These are phyloP conservation scores for Claviceps spartinae DNA, from an alignment of 2,329 filamentous ascomycete species.

Conservation along the genomic window DNA sequence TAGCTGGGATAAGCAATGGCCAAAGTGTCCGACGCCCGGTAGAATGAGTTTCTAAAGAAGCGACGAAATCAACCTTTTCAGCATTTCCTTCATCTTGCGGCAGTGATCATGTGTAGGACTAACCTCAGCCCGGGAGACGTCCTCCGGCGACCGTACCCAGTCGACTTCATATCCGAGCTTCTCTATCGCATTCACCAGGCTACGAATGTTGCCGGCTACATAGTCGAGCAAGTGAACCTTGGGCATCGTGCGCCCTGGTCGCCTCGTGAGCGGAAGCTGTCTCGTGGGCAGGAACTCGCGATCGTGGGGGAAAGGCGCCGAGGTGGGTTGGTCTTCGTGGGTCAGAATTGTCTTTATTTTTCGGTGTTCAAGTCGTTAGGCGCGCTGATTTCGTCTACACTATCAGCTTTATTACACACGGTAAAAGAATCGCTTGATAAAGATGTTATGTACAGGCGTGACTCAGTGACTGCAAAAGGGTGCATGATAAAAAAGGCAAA, in stretches of 20 bases:
- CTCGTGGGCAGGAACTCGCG: neutral
- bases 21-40: constrained; percentile 93
- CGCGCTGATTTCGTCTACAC: no score
- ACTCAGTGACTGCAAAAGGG: neutral
- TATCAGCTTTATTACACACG: no score
- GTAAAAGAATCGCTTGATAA: no score
- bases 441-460: neutral
- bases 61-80: neutral
- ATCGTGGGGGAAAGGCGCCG: neutral
- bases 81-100: neutral
- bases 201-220: constrained; percentile 91
- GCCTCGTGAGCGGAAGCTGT: neutral
- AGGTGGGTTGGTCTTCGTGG: neutral
- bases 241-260: constrained; percentile 41
- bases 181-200: constrained; percentile 93
- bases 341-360: no score
- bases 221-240: constrained; percentile 73
- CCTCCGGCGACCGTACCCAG: constrained; percentile 77
- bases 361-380: no score
- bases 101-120: constrained; percentile 5
- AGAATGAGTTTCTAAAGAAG: constrained; percentile 69
- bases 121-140: constrained; percentile 76
- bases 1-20: constrained; percentile 83
- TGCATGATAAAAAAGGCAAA: neutral
- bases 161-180: constrained; percentile 86